phyloP scores from a whole-genome alignment of 495 filamentous ascomycete species.

The Trichocladium uniseriatum region DNA sequence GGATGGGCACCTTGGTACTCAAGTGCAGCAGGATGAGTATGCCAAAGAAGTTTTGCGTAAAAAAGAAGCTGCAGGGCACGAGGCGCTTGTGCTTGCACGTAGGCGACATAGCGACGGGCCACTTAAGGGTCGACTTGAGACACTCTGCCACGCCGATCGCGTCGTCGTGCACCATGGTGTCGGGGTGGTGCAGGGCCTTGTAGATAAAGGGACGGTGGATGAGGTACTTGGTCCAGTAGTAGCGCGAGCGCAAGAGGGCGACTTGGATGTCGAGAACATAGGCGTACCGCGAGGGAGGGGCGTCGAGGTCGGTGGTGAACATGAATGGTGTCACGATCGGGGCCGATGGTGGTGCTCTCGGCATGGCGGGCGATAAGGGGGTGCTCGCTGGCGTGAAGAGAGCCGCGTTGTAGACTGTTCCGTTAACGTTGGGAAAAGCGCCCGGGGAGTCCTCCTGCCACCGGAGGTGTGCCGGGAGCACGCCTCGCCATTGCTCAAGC shows the following conservation, averaged over 20 bases:
- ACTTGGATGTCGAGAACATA: conserved; percentile 47
- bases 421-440: conserved; percentile 27
- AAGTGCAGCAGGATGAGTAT: conserved; percentile 48
- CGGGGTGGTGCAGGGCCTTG: conserved; percentile 50
- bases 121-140: conserved; percentile 42
- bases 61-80: conserved; percentile 49
- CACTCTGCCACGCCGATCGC: conserved; percentile 42
- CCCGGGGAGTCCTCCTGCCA: conserved; percentile 45
- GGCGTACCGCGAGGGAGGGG: conserved; percentile 31
- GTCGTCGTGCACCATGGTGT: conserved; percentile 45
- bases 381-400: conserved; percentile 13
- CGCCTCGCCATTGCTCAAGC: conserved; percentile 45
- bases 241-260: conserved; percentile 47
- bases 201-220: conserved; percentile 52
- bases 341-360: neutral
- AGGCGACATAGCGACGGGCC: conserved; percentile 50
- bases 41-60: conserved; percentile 49
- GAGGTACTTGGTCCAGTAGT: conserved; percentile 51
- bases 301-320: conserved; percentile 43
- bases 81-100: conserved; percentile 46
- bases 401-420: conserved; percentile 17
- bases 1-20: conserved; percentile 38
- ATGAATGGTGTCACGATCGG: conserved; percentile 17
- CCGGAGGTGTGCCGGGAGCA: conserved; percentile 44
- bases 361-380: conserved; percentile 8